Percentiles rank a stretch among this genome's conserved stretches.
Evolutionary conservation across 257 asterid species (phyloP).

Genomic region (Nyctanthes arbortristis): DNA sequence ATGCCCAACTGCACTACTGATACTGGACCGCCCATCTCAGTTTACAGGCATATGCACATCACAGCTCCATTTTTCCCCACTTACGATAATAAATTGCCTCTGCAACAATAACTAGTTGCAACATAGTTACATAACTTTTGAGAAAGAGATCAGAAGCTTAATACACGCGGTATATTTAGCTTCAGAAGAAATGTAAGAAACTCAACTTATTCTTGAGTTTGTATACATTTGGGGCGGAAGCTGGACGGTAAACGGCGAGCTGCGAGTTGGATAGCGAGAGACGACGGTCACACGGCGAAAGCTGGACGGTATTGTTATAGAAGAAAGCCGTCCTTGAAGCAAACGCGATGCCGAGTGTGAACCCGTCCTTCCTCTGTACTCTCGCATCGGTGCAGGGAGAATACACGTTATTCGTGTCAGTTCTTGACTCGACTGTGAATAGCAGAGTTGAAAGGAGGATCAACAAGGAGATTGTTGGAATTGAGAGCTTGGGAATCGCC

Average conservation of each 20-base stretch:
- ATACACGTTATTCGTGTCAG: slow-evolving; percentile 64
- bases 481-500: slow-evolving; percentile 48
- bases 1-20: too few species aligned
- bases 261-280: slow-evolving; percentile 67
- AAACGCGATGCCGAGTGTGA: slow-evolving; percentile 82
- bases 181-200: slow-evolving; percentile 2
- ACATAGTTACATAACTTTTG: background rate
- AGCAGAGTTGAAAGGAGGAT: slow-evolving; percentile 21
- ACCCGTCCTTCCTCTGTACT: slow-evolving; percentile 83
- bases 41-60: too few species aligned
- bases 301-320: slow-evolving; percentile 50
- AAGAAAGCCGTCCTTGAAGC: slow-evolving; percentile 45
- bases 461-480: slow-evolving; percentile 18
- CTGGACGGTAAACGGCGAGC: slow-evolving; percentile 75
- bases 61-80: too few species aligned
- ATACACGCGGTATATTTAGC: background rate
- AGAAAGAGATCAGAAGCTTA: background rate
- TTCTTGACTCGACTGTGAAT: slow-evolving; percentile 42
- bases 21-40: too few species aligned
- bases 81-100: too few species aligned
- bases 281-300: slow-evolving; percentile 86
- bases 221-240: slow-evolving; percentile 70
- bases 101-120: background rate
- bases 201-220: too few species aligned
- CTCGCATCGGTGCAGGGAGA: slow-evolving; percentile 82